These are phyloP conservation scores for Hypoxylon subgilvum DNA, from an alignment of 495 filamentous ascomycete species.

Conservation along the genomic window DNA sequence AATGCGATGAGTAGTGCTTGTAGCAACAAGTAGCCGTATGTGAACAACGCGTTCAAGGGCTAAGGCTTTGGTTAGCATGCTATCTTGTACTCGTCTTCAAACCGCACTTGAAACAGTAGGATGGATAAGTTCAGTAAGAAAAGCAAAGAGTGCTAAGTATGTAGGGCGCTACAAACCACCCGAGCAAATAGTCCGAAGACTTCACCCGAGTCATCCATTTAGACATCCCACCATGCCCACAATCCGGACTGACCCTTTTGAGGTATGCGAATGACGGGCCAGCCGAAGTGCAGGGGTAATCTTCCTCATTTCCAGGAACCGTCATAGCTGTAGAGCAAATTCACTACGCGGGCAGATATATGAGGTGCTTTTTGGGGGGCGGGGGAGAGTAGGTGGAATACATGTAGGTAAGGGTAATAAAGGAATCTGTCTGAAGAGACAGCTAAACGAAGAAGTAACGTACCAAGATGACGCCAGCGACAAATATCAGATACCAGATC, in stretches of 20 bases:
- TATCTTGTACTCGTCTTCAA: not conserved
- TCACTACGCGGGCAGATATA: constrained; percentile 95
- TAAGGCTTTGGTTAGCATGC: constrained; percentile 43
- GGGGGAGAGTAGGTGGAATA: not conserved
- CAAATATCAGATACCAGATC: constrained; percentile 56
- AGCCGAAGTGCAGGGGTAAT: constrained; percentile 81
- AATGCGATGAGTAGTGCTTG: constrained; percentile 75
- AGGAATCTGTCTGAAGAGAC: not conserved
- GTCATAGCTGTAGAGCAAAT: constrained; percentile 73
- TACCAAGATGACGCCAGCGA: constrained; percentile 53
- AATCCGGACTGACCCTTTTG: constrained; percentile 72
- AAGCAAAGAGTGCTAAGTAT: constrained; percentile 52
- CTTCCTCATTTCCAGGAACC: constrained; percentile 99
- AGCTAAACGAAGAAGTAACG: constrained; percentile 31
- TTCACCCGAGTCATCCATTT: constrained; percentile 78
- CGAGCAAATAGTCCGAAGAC: constrained; percentile 63
- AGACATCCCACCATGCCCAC: constrained; percentile 88
- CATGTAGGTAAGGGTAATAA: not conserved
- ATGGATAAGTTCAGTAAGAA: constrained; percentile 10
- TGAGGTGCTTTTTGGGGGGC: constrained; percentile 64
- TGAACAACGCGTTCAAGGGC: constrained; percentile 56
- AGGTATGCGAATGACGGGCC: constrained; percentile 81
- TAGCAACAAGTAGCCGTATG: constrained; percentile 62
- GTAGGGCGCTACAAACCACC: constrained; percentile 88
- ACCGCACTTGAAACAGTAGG: not conserved